Evolutionary conservation across 2,329 filamentous ascomycete genomes (phyloP).

Genomic region (Sclerotinia trifoliorum): DNA sequence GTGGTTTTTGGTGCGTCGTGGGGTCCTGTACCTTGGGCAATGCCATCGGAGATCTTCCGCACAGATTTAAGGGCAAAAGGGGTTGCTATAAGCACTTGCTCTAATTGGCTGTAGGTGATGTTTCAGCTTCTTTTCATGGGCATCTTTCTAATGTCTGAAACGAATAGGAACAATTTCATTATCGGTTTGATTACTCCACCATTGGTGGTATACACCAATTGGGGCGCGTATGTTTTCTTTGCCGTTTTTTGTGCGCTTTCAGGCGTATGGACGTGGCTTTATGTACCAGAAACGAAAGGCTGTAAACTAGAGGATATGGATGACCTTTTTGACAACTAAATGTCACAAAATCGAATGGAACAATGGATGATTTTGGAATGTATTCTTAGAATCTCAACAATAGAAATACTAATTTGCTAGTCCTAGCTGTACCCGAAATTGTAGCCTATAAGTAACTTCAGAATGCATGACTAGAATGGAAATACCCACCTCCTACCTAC

Average conservation of each 20-base stretch:
- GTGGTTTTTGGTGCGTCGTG: constrained; percentile 51
- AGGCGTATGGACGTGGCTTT: constrained; percentile 50
- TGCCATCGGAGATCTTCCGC: constrained; percentile 60
- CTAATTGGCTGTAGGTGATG: constrained; percentile 54
- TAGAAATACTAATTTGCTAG: no score
- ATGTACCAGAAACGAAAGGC: constrained; percentile 48
- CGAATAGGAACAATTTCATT: constrained; percentile 16
- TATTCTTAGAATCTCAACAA: background rate
- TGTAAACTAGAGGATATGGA: constrained; percentile 57
- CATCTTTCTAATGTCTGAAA: background rate
- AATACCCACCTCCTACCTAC: no score
- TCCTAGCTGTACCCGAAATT: no score
- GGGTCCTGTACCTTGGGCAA: constrained; percentile 39
- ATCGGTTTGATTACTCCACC: constrained; percentile 59
- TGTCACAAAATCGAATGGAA: background rate
- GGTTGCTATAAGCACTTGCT: constrained; percentile 60
- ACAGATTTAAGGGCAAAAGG: constrained; percentile 60
- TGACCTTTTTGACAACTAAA: constrained; percentile 23
- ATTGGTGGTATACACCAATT: constrained; percentile 56
- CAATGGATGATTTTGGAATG: background rate
- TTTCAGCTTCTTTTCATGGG: background rate
- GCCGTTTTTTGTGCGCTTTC: constrained; percentile 49
- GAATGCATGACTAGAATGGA: background rate
- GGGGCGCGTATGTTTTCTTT: constrained; percentile 57
- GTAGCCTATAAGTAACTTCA: background rate